These are phyloP conservation scores for Luffa acutangula DNA, from an alignment of 306 rosid species.

Conservation along the genomic window DNA sequence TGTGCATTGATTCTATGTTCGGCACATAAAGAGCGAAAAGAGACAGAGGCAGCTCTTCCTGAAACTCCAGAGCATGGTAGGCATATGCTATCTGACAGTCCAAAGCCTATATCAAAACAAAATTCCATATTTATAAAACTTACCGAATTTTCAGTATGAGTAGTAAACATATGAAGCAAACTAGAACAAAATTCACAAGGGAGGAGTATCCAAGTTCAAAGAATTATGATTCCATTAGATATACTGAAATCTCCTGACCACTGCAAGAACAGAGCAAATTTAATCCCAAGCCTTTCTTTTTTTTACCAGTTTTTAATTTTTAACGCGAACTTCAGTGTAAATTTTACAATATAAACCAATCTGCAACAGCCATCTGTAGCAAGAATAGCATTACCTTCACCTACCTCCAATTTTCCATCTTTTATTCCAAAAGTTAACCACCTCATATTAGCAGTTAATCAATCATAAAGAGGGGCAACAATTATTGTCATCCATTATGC, in stretches of 20 bases:
- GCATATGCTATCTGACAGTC: slow-evolving; percentile 47
- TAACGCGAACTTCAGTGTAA: not conserved
- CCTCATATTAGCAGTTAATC: not conserved
- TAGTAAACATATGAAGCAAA: not conserved
- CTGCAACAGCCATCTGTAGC: not conserved
- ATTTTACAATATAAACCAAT: not conserved
- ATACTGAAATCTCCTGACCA: not conserved
- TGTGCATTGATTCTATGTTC: slow-evolving; percentile 29
- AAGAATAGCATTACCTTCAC: not conserved
- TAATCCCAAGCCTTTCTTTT: not conserved
- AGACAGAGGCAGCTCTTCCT: slow-evolving; percentile 35
- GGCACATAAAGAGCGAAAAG: slow-evolving; percentile 35
- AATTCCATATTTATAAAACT: slow-evolving; percentile 9
- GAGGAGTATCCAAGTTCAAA: not conserved
- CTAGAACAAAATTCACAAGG: not conserved
- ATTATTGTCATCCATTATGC: not conserved
- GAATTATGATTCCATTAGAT: not conserved
- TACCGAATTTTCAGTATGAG: not conserved
- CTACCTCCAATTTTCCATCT: not conserved
- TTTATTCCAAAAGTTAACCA: not conserved
- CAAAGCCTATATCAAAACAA: slow-evolving; percentile 41
- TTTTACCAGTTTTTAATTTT: not conserved
- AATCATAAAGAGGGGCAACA: not conserved
- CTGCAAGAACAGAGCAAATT: not conserved
- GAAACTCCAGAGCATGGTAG: slow-evolving; percentile 55